Evolutionary conservation across 495 filamentous ascomycete species (phyloP).

Genomic region (Ramalina intermedia): DNA sequence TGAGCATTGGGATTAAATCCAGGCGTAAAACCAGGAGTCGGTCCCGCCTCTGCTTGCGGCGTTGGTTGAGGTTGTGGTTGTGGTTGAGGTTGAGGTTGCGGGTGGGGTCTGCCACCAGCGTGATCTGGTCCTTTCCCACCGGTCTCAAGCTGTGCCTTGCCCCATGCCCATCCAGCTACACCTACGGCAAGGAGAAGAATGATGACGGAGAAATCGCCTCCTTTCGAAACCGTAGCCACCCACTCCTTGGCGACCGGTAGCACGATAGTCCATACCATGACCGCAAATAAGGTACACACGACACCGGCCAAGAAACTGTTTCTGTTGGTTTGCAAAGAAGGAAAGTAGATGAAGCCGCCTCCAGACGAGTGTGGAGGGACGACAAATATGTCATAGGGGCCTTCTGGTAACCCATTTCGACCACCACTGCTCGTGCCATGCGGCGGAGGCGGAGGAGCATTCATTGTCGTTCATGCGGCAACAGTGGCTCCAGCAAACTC

Average conservation of each 20-base stretch:
- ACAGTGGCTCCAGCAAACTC: background rate
- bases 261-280: slow-evolving; percentile 53
- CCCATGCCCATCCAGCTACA: slow-evolving; percentile 60
- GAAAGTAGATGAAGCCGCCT: slow-evolving; percentile 83
- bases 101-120: slow-evolving; percentile 18
- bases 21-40: slow-evolving; percentile 11
- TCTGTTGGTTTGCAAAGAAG: slow-evolving; percentile 65
- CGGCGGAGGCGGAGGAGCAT: slow-evolving; percentile 49
- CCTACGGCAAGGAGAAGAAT: slow-evolving; percentile 51
- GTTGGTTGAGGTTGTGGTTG: background rate
- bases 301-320: slow-evolving; percentile 89
- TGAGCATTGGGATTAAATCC: slow-evolving; percentile 11
- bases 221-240: slow-evolving; percentile 45
- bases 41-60: background rate
- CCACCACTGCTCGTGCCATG: slow-evolving; percentile 54
- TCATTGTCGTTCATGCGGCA: background rate
- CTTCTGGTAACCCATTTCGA: slow-evolving; percentile 50
- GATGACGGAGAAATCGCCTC: slow-evolving; percentile 48
- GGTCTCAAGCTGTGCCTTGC: slow-evolving; percentile 44
- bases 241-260: slow-evolving; percentile 54
- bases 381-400: slow-evolving; percentile 94
- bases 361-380: slow-evolving; percentile 89
- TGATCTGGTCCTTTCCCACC: slow-evolving; percentile 20
- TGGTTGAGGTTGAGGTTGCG: slow-evolving; percentile 22
- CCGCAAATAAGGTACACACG: slow-evolving; percentile 49